Evolutionary conservation across 768 basidiomycete species (phyloP).

Genomic region (Rubroboletus pulcherrimus): DNA sequence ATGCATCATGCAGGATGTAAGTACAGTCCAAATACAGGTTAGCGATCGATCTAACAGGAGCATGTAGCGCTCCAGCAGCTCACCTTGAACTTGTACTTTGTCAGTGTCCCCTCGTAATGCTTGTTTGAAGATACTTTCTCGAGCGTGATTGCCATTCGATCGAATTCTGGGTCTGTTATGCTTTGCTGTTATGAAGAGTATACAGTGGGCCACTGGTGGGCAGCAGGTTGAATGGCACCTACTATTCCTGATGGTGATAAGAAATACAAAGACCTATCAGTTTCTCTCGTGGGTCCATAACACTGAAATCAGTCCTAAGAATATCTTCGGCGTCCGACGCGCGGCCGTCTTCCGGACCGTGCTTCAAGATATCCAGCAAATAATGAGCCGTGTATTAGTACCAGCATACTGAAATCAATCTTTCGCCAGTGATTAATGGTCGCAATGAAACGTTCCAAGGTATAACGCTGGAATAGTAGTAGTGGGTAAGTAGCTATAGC

Average conservation of each 20-base stretch:
- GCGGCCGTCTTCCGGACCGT: not conserved
- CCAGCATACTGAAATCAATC: no score
- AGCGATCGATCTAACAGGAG: not conserved
- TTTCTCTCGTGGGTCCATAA: not conserved
- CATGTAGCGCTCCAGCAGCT: conserved; percentile 1
- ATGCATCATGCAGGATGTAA: not conserved
- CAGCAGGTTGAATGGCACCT: not conserved
- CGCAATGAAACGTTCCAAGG: not conserved
- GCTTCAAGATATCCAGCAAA: not conserved
- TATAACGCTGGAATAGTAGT: conserved; percentile 2
- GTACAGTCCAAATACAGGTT: not conserved
- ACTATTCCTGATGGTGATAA: not conserved
- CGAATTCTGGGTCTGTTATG: not conserved
- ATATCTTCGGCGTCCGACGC: conserved; percentile 3
- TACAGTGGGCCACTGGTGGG: not conserved
- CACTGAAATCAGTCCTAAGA: not conserved
- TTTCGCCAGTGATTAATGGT: not conserved
- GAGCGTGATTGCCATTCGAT: conserved; percentile 35
- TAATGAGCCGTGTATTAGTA: no score
- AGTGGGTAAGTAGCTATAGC: conserved; percentile 1
- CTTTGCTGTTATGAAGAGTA: not conserved
- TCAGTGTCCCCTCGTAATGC: conserved; percentile 74
- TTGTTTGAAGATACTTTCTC: conserved; percentile 74
- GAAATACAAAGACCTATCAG: not conserved
- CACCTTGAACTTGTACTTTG: conserved; percentile 86